Evolutionary conservation across 2,329 filamentous ascomycete species (phyloP), one percentile per base, ranked within the genome.

Genomic region (Mycosphaerelloides madeirae): DNA sequence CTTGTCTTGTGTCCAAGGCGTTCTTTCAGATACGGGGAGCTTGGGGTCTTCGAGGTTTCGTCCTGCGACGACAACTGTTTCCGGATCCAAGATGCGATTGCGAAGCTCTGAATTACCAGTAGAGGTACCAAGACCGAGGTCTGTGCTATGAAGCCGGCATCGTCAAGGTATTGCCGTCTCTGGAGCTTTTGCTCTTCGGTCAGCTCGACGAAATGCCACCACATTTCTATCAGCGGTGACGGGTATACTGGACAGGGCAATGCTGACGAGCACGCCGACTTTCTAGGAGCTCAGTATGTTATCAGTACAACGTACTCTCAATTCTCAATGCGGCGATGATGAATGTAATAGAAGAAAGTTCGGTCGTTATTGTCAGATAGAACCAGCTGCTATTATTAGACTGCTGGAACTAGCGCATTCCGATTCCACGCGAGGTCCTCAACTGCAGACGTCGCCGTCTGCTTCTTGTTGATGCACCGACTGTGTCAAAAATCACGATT

Each of bases 61-160:
- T 43, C 41, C 29, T 20, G 19, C 4, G 12, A n/a, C 14, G 22
- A 28, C 22, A 39, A 5, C 16, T 41, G 39, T 19, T 20, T 36
- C 12, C 57, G 52, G 5, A 65, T 29, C 63, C 67, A 69, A 6
- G 47, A 48, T 2, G 63, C 31, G 14, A 70, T 48, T 41, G 68
- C 69, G 32, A 58, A 64, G 15, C 67, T 16, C 48, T 71, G 70
- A 38, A 71, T 69, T 2, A 70, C 46, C 3, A 68, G 52, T 12
- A 78, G 54, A 19, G 74, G 63, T 3, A 73, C 50, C 7, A 80
- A 47, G 4, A 74, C 67, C 1, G 78, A 79, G 49, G 71, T 62
- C 59, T 81, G 78, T 13, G 78, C 79, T 29, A 76, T 63, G n/a
- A 68, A 61, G 6, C 76, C 78, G 41, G 79, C 77, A 38, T 65